These are phyloP conservation scores for Didymella keratinophila DNA, from an alignment of 2,329 filamentous ascomycete species.

Conservation along the genomic window DNA sequence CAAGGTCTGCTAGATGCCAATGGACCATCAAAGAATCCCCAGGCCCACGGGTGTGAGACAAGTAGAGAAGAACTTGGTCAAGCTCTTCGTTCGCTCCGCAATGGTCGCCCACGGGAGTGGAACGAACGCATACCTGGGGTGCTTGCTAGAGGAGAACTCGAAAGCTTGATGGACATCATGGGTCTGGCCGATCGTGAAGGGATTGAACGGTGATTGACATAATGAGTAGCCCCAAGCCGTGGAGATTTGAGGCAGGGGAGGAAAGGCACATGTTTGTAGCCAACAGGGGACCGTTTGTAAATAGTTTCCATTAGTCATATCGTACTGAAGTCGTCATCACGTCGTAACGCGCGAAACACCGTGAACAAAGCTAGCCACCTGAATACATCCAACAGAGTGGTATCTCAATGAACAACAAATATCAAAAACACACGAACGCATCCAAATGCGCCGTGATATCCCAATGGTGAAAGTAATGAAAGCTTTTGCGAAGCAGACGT, in stretches of 20 bases:
- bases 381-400: constrained; percentile 29
- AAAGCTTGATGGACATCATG: neutral
- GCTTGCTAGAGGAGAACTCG: neutral
- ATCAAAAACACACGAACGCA: neutral
- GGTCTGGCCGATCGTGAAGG: neutral
- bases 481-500: neutral
- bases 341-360: neutral
- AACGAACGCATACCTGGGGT: neutral
- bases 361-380: constrained; percentile 14
- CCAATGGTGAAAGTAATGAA: neutral
- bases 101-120: neutral
- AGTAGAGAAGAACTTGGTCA: neutral
- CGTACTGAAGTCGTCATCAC: constrained; percentile 1
- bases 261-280: no score
- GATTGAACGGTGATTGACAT: neutral
- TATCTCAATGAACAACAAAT: constrained; percentile 24
- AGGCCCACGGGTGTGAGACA: neutral
- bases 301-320: constrained; percentile 5
- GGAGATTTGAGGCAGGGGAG: no score
- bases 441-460: constrained; percentile 1
- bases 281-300: no score
- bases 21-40: neutral
- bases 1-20: neutral
- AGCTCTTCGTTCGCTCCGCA: neutral
- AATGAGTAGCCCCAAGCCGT: no score